Conservation (phyloP, 805 yeast genomes). For the Ogataea allantospora region DNA sequence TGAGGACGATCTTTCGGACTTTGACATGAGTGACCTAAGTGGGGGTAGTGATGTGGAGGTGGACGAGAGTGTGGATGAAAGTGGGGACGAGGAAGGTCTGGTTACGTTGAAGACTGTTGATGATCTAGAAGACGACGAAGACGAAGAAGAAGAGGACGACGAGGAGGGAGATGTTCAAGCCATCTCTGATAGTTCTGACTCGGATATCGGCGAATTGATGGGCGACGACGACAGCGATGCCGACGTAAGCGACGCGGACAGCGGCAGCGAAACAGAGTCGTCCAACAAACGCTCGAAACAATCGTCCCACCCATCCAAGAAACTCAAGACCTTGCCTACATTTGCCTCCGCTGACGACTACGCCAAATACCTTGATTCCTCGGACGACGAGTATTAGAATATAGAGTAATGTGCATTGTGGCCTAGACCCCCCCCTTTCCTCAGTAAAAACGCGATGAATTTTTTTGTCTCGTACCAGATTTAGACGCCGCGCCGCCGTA, state of each 20-base stretch:
- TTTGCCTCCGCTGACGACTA: constrained; percentile 91
- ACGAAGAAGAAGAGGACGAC: constrained; percentile 29
- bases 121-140: constrained; percentile 32
- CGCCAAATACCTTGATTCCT: constrained; percentile 67
- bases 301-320: constrained; percentile 41
- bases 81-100: constrained; percentile 36
- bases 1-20: constrained; percentile 37
- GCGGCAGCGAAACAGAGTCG: constrained; percentile 16
- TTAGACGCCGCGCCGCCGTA: constrained; percentile 10
- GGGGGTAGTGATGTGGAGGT: constrained; percentile 31
- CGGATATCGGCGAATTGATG: constrained; percentile 5
- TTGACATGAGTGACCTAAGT: constrained; percentile 39
- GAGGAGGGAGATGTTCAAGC: constrained; percentile 25
- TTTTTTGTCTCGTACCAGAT: background rate
- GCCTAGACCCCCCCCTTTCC: background rate
- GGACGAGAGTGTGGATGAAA: constrained; percentile 33
- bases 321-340: constrained; percentile 64
- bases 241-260: constrained; percentile 14
- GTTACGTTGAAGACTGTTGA: constrained; percentile 27
- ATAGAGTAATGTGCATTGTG: constrained; percentile 3
- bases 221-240: constrained; percentile 3
- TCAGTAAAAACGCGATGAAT: constrained; percentile 6
- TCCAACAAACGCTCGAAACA: constrained; percentile 29
- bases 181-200: constrained; percentile 8
- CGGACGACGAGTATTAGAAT: constrained; percentile 37